Base-by-base conservation (phyloP, 805 yeast species). In the Ogataea glucozyma region DNA sequence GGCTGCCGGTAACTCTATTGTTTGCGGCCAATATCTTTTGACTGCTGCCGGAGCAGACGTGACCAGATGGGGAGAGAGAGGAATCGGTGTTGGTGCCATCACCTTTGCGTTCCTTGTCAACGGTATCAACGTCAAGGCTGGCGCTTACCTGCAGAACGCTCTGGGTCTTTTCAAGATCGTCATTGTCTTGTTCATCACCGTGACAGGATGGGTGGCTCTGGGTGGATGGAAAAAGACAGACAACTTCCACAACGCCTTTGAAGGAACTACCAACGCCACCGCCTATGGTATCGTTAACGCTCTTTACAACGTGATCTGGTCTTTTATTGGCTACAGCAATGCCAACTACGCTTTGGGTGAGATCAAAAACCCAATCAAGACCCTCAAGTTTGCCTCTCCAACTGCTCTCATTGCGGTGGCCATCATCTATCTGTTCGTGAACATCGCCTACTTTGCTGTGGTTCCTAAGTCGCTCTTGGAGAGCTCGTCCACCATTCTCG, bases 1-100 rank as follows among this genome's bases (percentile, higher is more conserved):
- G 91, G 91, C 95, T 19, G 78, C 91, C 10, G 88, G 91, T 63
- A 86, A 86, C 64, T 80, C 89, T 16, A 79, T 85, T 41, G 87
- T 83, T 31, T 83, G 83, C 47, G 95, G 93, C 29, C 85, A 85
- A 58, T 85, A 83, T 66, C 72, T 86, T 48, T 69, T 86, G 46
- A 76, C 75, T 26, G 95, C 93, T 11, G 89, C 90, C 6, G 84
- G 78, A 31, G 75, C 70, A 10, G 83, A 79, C 47, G 72, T 78
- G 9, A 79, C 83, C n/a, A 75, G 82, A 56, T 86, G 93, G 93
- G 80, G 81, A 54, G 83, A 85, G 53, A 72, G 91, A 58, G 88
- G 81, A 31, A 75, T 86, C 54, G 95, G 89, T 53, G 68, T 84
- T 32, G 95, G 78, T 4, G 85, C 85, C 37, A 73, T 86, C 38